Percentiles rank a stretch among this genome's conserved stretches.
These are phyloP conservation scores for Martensiomyces pterosporus DNA, from an alignment of 192 early-diverging fungal genomes.

Conservation along the genomic window DNA sequence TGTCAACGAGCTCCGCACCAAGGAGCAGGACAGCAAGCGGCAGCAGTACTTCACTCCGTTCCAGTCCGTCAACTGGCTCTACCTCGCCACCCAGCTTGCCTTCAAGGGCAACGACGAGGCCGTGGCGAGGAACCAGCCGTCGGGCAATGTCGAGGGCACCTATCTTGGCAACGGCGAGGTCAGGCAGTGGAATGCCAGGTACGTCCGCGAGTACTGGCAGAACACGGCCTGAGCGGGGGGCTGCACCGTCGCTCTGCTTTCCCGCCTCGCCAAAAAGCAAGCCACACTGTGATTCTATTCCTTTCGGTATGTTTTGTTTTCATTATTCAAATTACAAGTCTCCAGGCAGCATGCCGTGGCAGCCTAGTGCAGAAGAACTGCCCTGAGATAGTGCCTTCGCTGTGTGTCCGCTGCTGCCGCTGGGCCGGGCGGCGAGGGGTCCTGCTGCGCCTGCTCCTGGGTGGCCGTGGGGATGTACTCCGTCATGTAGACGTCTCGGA, in stretches of 20 bases:
- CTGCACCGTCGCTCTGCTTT: too few relatives aligned
- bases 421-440: too few relatives aligned
- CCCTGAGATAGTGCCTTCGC: slow-evolving; percentile 10
- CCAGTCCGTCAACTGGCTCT: slow-evolving; percentile 73
- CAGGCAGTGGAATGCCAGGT: slow-evolving; percentile 40
- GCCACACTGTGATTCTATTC: too few relatives aligned
- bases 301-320: not conserved
- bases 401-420: not conserved
- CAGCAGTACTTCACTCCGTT: slow-evolving; percentile 65
- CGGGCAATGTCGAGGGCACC: slow-evolving; percentile 35
- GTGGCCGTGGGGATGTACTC: slow-evolving; percentile 2
- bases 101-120: slow-evolving; percentile 41
- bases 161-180: slow-evolving; percentile 46
- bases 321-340: not conserved
- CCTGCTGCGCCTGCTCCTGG: not conserved
- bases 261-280: too few relatives aligned
- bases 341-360: not conserved
- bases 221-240: not conserved
- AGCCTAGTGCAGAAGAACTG: slow-evolving; percentile 20
- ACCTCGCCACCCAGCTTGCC: slow-evolving; percentile 58
- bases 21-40: slow-evolving; percentile 54
- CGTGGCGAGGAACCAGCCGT: slow-evolving; percentile 27
- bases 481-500: slow-evolving; percentile 31
- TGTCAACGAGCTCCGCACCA: slow-evolving; percentile 50
- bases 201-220: slow-evolving; percentile 48